Base-by-base conservation (phyloP, 768 basidiomycete genomes). In the Tricholomella constricta region DNA sequence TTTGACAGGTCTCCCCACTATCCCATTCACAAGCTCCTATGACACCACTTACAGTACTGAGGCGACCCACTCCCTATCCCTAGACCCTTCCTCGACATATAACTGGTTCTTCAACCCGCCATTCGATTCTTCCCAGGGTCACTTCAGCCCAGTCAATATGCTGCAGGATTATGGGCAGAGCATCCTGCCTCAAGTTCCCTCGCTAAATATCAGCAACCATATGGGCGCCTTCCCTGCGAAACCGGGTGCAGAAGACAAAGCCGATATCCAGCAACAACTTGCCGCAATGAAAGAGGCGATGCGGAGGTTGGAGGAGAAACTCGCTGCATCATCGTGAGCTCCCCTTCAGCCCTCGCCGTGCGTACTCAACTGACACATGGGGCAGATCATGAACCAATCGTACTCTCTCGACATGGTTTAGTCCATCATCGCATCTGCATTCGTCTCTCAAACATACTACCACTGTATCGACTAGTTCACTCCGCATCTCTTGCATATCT, bases 261-360 rank as follows among this genome's bases (percentile, higher is more conserved):
- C 40, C 20, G 50, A 47, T 14, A 48, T 47, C 9, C 10, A 43
- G 6, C n/a, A 9, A 3, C 29, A 31, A 20, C 49, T 56, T 23
- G 45, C 40, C 1, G 38, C n/a, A 2, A 56, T 56, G 49, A 56
- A 51, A 22, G 55, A 56, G 38, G 55, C 37, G 11, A 47, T 51
- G 50, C 41, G 45, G 22, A 40, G 43, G n/a, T 34, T 56, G 9
- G 55, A 51, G 27, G 45, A 51, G 50, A 42, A 40, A 36, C 45
- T 55, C 12, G 36, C 48, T 37, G 38, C 9, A 35, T 17, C 46
- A 41, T 47, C 17, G 51, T 42, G 14, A 42, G 41, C 26, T 42
- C 26, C 15, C 25, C 15, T 27, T 26, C 23, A 23, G 3, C 6
- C 12, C 29, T 6, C 11, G 12, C 41, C 25, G 2, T 14, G 15